Conservation (phyloP, 2,329 filamentous ascomycete species). For the Phialocephala subalpina region DNA sequence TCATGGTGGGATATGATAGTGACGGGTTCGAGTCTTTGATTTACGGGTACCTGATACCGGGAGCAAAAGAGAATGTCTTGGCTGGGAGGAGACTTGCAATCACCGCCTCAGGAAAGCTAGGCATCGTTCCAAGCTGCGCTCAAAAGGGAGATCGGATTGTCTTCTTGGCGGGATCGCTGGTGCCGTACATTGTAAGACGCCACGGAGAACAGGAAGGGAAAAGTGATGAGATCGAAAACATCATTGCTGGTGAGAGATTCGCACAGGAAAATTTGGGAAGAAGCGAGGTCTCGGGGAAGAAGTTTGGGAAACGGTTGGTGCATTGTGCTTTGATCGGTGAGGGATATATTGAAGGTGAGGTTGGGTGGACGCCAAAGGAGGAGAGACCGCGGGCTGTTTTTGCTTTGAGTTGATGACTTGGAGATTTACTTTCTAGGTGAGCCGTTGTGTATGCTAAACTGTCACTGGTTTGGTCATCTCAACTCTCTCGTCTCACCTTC, state of each 20-base stretch:
- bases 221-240: neutral
- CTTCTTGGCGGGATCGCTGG: slow-evolving; percentile 10
- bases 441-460: neutral
- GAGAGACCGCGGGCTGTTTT: neutral
- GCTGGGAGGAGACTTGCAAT: neutral
- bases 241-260: neutral
- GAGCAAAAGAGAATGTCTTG: neutral
- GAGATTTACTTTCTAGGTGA: neutral
- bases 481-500: too few species aligned
- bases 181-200: neutral
- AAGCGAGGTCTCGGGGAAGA: neutral
- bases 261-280: neutral
- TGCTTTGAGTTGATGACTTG: neutral
- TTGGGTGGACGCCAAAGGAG: slow-evolving; percentile 8
- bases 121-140: neutral
- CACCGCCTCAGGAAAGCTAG: neutral
- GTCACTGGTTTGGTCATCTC: too few species aligned
- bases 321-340: slow-evolving; percentile 9
- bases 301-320: neutral
- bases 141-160: neutral
- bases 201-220: neutral
- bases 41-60: neutral
- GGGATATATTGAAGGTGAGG: slow-evolving; percentile 11
- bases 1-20: neutral
- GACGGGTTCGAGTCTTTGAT: neutral